Conservation (phyloP, 305 asterid species). For the Solanum hybrid region DNA sequence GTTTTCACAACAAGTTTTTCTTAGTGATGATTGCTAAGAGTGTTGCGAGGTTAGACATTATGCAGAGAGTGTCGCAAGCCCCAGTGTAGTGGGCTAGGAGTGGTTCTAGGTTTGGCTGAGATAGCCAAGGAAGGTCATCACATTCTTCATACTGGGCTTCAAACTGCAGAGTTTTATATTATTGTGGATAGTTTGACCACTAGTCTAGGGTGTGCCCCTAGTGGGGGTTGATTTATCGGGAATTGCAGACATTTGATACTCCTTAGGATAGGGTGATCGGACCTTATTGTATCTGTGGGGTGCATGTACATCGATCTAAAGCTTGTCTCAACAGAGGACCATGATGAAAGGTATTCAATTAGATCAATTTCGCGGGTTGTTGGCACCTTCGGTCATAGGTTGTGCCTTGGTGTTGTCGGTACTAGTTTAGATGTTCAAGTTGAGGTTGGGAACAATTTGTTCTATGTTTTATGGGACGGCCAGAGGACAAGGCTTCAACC, state of each 20-base stretch:
- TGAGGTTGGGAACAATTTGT: background rate
- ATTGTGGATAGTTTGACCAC: background rate
- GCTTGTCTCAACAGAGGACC: background rate
- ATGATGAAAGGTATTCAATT: background rate
- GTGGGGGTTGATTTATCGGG: background rate
- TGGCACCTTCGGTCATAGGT: background rate
- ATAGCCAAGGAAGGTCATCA: background rate
- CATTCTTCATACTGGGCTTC: background rate
- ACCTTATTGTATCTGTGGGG: background rate
- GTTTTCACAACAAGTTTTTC: background rate
- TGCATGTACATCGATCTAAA: background rate
- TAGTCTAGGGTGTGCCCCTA: background rate
- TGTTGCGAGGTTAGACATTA: background rate
- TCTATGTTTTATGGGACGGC: background rate
- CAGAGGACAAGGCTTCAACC: background rate
- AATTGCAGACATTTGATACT: background rate
- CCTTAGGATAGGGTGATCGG: background rate
- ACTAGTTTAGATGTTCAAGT: background rate
- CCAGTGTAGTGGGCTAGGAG: background rate
- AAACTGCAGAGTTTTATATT: no score
- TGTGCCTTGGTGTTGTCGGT: background rate
- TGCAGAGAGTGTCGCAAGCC: background rate
- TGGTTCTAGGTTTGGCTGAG: background rate
- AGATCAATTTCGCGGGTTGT: rapidly evolving
- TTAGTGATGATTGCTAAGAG: background rate